These are phyloP conservation scores for Tuber umbilicatum DNA, from an alignment of 495 filamentous ascomycete genomes.

Conservation along the genomic window DNA sequence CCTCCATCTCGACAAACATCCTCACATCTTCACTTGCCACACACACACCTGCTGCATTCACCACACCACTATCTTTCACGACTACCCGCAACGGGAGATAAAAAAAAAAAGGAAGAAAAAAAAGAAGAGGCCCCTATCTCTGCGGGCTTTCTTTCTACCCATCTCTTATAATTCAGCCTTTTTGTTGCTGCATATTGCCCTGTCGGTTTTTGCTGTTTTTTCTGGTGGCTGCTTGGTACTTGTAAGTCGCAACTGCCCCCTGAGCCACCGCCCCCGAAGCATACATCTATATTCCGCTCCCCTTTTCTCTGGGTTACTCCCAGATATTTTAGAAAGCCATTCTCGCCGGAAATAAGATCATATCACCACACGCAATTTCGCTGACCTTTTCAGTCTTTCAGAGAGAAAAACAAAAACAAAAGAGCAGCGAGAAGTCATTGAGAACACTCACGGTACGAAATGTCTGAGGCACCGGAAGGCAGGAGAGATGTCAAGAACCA, in stretches of 20 bases:
- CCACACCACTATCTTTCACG: conserved; percentile 2
- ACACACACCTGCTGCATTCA: neutral
- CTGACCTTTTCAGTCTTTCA: conserved; percentile 31
- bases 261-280: conserved; percentile 22
- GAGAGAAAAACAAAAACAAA: conserved; percentile 17
- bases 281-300: conserved; percentile 30
- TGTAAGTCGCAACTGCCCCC: conserved; percentile 35
- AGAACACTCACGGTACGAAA: conserved; percentile 41
- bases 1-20: neutral
- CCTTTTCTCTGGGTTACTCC: conserved; percentile 27
- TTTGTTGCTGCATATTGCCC: conserved; percentile 37
- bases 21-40: neutral
- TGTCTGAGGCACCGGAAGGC: conserved; percentile 39
- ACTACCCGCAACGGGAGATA: neutral
- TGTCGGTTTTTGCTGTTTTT: conserved; percentile 30
- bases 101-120: conserved; percentile 10
- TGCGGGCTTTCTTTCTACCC: conserved; percentile 14
- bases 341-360: conserved; percentile 17
- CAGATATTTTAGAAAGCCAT: conserved; percentile 1
- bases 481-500: conserved; percentile 67
- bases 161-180: conserved; percentile 35
- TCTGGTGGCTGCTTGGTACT: conserved; percentile 31
- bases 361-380: conserved; percentile 26
- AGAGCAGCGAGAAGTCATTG: conserved; percentile 32
- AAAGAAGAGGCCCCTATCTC: neutral